Evolutionary conservation across 2,329 filamentous ascomycete genomes (phyloP).

Genomic region (Trichoderma lentiforme): DNA sequence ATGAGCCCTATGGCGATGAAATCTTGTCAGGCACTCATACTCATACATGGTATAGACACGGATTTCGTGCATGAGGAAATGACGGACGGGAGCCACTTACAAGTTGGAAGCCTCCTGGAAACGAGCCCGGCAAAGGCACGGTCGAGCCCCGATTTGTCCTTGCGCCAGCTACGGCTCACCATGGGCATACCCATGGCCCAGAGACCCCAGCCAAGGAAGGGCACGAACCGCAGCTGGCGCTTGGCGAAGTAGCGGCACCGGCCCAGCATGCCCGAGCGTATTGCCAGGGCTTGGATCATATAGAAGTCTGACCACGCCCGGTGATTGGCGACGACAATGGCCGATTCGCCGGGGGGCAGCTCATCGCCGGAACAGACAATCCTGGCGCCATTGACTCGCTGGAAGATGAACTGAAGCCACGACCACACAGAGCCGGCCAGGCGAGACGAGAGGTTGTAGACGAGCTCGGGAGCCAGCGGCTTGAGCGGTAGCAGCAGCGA

Average conservation of each 20-base stretch:
- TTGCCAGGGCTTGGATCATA: slow-evolving; percentile 58
- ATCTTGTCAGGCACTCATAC: neutral
- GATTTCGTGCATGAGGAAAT: neutral
- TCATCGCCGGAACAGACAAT: slow-evolving; percentile 52
- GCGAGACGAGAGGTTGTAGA: slow-evolving; percentile 53
- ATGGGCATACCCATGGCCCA: slow-evolving; percentile 65
- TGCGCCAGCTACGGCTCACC: slow-evolving; percentile 57
- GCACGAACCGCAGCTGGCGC: slow-evolving; percentile 55
- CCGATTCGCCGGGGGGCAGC: slow-evolving; percentile 53
- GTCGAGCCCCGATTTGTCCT: slow-evolving; percentile 54
- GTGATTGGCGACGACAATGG: slow-evolving; percentile 59
- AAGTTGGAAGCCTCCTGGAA: slow-evolving; percentile 52
- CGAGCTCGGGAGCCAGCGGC: slow-evolving; percentile 44
- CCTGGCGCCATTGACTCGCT: slow-evolving; percentile 48
- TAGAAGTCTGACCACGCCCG: slow-evolving; percentile 63
- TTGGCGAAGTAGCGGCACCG: slow-evolving; percentile 62
- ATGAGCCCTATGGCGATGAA: slow-evolving; percentile 52
- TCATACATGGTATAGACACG: neutral
- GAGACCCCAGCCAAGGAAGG: slow-evolving; percentile 61
- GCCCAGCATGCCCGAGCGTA: slow-evolving; percentile 55
- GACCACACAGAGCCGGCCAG: slow-evolving; percentile 55
- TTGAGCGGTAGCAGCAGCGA: slow-evolving; percentile 48
- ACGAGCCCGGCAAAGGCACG: slow-evolving; percentile 55
- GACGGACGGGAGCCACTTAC: slow-evolving; percentile 38
- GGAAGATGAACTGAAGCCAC: slow-evolving; percentile 57